Percentiles rank a stretch among this genome's conserved stretches.
Conservation (phyloP, 306 rosid species). For the Morella rubra region DNA sequence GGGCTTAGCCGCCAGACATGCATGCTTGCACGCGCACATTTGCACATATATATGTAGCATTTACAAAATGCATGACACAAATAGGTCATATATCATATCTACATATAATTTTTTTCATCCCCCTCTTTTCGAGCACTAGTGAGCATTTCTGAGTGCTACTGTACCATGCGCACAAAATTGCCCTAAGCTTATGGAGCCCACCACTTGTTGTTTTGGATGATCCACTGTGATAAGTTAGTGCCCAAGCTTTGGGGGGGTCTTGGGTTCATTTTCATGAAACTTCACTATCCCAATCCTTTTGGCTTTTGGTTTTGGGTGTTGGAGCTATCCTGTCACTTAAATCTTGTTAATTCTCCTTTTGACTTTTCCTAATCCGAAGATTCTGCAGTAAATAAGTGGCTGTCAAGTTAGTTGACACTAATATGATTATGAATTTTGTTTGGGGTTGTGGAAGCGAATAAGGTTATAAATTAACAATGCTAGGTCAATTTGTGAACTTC, state of each 20-base stretch:
- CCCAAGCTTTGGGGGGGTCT: slow-evolving; percentile 2
- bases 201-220: slow-evolving; percentile 20
- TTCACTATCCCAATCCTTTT: neutral
- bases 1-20: slow-evolving; percentile 65
- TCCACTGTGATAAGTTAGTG: slow-evolving; percentile 14
- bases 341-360: neutral
- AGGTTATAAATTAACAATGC: neutral
- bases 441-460: neutral
- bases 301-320: neutral
- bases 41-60: slow-evolving; percentile 34
- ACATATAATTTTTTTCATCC: slow-evolving; percentile 25
- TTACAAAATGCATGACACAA: neutral
- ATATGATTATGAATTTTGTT: neutral
- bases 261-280: neutral
- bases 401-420: neutral
- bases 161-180: slow-evolving; percentile 65
- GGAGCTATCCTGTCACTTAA: neutral
- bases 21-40: slow-evolving; percentile 54
- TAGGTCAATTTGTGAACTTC: neutral
- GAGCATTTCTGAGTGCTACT: slow-evolving; percentile 63
- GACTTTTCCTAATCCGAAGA: too few relatives aligned
- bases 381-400: neutral
- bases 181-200: slow-evolving; percentile 47
- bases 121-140: slow-evolving; percentile 32
- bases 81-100: slow-evolving; percentile 30